These are phyloP conservation scores for Tulasnella sp. DNA, from an alignment of 768 basidiomycete species.

Conservation along the genomic window DNA sequence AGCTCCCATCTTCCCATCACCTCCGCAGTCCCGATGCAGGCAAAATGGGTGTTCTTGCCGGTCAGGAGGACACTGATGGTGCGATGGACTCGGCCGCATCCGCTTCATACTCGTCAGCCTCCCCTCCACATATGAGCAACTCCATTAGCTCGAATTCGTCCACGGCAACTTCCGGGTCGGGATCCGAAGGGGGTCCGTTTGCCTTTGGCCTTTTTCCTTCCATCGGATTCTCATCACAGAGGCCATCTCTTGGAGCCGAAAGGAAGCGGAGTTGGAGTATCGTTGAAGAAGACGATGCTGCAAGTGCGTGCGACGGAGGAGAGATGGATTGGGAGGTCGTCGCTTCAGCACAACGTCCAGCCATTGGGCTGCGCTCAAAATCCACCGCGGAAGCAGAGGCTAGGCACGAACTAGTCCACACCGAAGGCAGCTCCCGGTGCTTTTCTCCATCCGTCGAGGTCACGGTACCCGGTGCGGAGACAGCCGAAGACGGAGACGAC, in stretches of 20 bases:
- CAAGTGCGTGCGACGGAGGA: neutral
- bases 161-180: slow-evolving; percentile 3
- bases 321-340: slow-evolving; percentile 14
- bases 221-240: neutral
- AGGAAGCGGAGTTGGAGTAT: slow-evolving; percentile 10
- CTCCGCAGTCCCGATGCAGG: neutral
- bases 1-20: neutral
- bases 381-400: neutral
- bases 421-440: neutral
- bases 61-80: neutral
- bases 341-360: neutral
- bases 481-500: slow-evolving; percentile 40
- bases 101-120: neutral
- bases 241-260: neutral
- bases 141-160: slow-evolving; percentile 10
- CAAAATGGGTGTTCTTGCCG: neutral
- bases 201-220: neutral
- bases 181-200: slow-evolving; percentile 1
- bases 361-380: neutral
- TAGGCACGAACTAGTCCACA: neutral
- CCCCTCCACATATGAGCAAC: slow-evolving; percentile 6
- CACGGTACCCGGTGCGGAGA: slow-evolving; percentile 19
- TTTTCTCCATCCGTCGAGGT: neutral
- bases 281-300: slow-evolving; percentile 4
- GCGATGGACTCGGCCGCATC: neutral